A percentile compares a stretch with the other conserved stretches of the same genome.
Conservation (phyloP, 1,284 basidiomycete species). For the Pseudozyma sp. region DNA sequence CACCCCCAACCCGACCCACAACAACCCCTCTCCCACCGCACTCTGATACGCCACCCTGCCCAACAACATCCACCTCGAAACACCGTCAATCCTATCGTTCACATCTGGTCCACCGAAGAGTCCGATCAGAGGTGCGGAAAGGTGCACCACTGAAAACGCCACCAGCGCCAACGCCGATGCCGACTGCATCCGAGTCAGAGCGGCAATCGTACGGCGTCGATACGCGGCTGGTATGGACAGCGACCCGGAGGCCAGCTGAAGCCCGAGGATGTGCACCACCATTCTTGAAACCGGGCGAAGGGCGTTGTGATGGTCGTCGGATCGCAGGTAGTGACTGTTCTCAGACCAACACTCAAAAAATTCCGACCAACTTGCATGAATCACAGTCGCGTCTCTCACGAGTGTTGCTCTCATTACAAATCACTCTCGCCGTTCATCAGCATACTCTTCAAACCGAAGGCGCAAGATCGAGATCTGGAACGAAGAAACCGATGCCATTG, state of each 20-base stretch:
- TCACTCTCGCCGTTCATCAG: neutral
- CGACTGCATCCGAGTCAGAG: slow-evolving; percentile 19
- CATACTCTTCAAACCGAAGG: neutral
- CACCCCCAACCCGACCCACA: slow-evolving; percentile 48
- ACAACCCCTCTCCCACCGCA: slow-evolving; percentile 45
- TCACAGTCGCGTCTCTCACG: neutral
- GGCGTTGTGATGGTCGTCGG: no score
- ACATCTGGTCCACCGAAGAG: slow-evolving; percentile 29
- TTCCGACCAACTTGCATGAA: slow-evolving; percentile 1
- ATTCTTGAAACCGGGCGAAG: neutral
- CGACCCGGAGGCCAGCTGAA: slow-evolving; percentile 10
- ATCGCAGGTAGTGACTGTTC: no score
- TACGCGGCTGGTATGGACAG: neutral
- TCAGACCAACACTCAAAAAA: slow-evolving; percentile 9
- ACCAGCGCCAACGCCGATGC: slow-evolving; percentile 20
- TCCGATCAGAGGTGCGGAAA: slow-evolving; percentile 32
- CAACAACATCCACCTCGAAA: slow-evolving; percentile 55
- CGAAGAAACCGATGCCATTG: slow-evolving; percentile 1
- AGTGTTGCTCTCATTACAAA: neutral
- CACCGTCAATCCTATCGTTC: slow-evolving; percentile 38
- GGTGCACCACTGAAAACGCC: slow-evolving; percentile 33
- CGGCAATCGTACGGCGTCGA: slow-evolving; percentile 9
- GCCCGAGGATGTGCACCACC: slow-evolving; percentile 22
- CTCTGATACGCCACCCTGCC: slow-evolving; percentile 63
- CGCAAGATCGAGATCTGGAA: neutral